These are phyloP conservation scores for Tilletiopsis washingtonensis DNA, from an alignment of 1,284 basidiomycete species.

Conservation along the genomic window DNA sequence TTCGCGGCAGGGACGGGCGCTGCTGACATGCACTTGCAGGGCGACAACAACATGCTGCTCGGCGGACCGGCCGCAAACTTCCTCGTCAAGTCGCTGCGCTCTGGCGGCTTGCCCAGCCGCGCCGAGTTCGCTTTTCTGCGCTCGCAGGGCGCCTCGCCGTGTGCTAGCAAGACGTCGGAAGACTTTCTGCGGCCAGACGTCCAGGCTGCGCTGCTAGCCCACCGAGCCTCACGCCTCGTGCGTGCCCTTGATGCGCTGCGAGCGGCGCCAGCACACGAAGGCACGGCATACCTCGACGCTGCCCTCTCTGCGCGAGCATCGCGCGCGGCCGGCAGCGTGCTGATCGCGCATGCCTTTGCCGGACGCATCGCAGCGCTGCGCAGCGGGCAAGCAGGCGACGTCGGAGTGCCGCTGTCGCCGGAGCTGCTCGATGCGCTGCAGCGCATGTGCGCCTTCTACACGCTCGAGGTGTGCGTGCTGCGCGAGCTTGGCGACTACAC, in stretches of 20 bases:
- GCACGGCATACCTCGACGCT: constrained; percentile 19
- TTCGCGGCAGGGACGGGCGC: too few species aligned
- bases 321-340: constrained; percentile 19
- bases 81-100: constrained; percentile 24
- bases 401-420: neutral
- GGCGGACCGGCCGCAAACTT: constrained; percentile 30
- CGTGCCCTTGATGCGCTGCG: constrained; percentile 18
- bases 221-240: constrained; percentile 16
- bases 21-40: constrained; percentile 5
- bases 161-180: neutral
- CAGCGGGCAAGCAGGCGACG: neutral
- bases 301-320: constrained; percentile 23
- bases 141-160: too few species aligned
- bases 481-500: constrained; percentile 6
- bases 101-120: constrained; percentile 5
- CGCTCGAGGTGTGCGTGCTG: constrained; percentile 26
- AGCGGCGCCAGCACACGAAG: too few species aligned
- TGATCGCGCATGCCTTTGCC: constrained; percentile 20
- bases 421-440: neutral
- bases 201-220: constrained; percentile 19
- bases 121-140: constrained; percentile 13
- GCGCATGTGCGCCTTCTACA: constrained; percentile 11
- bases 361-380: constrained; percentile 1
- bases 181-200: constrained; percentile 9
- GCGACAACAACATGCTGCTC: constrained; percentile 34